These are phyloP conservation scores for Bidens hawaiensis DNA, from an alignment of 140 eudicot genomes.

Conservation along the genomic window DNA sequence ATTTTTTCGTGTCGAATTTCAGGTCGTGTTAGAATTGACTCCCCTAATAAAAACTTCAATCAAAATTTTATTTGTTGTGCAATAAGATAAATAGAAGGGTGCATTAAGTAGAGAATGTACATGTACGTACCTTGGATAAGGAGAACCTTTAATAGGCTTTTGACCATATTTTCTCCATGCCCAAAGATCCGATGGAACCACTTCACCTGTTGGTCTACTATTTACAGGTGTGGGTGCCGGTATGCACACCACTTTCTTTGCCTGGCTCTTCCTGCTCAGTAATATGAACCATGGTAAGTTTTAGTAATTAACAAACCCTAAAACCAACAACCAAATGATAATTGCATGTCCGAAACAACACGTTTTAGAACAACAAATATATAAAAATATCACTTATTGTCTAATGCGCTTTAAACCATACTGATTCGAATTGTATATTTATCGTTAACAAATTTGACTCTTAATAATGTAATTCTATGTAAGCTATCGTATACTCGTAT, in stretches of 20 bases:
- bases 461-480: background rate
- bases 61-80: background rate
- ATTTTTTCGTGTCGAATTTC: no score
- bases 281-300: slow-evolving; percentile 12
- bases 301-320: background rate
- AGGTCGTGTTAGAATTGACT: no score
- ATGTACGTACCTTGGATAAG: slow-evolving; percentile 94
- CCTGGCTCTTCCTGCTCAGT: slow-evolving; percentile 75
- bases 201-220: slow-evolving; percentile 86
- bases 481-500: no score
- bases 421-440: background rate
- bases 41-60: background rate
- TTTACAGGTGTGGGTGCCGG: slow-evolving; percentile 96
- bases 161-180: slow-evolving; percentile 99
- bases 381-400: background rate
- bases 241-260: slow-evolving; percentile 95
- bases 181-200: slow-evolving; percentile 97
- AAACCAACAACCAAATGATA: background rate
- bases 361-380: no score
- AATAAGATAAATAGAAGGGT: background rate
- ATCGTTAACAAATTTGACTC: background rate
- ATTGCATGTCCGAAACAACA: background rate
- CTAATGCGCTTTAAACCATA: background rate
- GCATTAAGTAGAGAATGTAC: slow-evolving; percentile 6
- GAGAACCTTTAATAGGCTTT: slow-evolving; percentile 98